phyloP scores from a whole-genome alignment of 306 rosid genomes.

The Carpinus viminea region DNA sequence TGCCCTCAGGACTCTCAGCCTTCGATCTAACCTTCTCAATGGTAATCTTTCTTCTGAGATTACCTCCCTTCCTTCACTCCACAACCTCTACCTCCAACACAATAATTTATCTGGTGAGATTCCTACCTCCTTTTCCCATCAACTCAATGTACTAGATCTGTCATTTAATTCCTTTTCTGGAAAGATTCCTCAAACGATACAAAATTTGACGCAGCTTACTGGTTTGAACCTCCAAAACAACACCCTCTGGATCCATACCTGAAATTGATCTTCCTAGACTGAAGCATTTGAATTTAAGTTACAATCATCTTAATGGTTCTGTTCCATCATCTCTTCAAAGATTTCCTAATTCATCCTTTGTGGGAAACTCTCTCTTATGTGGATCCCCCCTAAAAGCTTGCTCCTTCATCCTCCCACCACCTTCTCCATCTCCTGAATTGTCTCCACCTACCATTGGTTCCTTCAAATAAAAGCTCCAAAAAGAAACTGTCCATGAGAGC shows the following conservation, averaged over 20 bases:
- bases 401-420: conserved; percentile 41
- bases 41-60: conserved; percentile 74
- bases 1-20: conserved; percentile 70
- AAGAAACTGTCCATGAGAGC: conserved; percentile 55
- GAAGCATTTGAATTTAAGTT: conserved; percentile 72
- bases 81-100: conserved; percentile 67
- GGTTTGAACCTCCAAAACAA: conserved; percentile 82
- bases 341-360: conserved; percentile 69
- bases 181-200: conserved; percentile 52
- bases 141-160: conserved; percentile 69
- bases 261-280: conserved; percentile 57
- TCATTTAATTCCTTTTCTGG: conserved; percentile 82
- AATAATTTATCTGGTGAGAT: conserved; percentile 84
- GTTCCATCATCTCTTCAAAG: conserved; percentile 58
- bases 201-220: conserved; percentile 63
- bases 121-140: conserved; percentile 62
- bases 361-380: conserved; percentile 73
- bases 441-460: conserved; percentile 40
- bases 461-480: conserved; percentile 45
- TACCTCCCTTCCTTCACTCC: conserved; percentile 80
- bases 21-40: conserved; percentile 73
- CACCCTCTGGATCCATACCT: conserved; percentile 76
- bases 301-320: conserved; percentile 82
- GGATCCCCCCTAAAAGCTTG: conserved; percentile 77
- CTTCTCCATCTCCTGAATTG: conserved; percentile 43